Percentiles rank a stretch among this genome's conserved stretches.
Evolutionary conservation across 1,284 basidiomycete species (phyloP).

Genomic region (Apiotrichum brassicae): DNA sequence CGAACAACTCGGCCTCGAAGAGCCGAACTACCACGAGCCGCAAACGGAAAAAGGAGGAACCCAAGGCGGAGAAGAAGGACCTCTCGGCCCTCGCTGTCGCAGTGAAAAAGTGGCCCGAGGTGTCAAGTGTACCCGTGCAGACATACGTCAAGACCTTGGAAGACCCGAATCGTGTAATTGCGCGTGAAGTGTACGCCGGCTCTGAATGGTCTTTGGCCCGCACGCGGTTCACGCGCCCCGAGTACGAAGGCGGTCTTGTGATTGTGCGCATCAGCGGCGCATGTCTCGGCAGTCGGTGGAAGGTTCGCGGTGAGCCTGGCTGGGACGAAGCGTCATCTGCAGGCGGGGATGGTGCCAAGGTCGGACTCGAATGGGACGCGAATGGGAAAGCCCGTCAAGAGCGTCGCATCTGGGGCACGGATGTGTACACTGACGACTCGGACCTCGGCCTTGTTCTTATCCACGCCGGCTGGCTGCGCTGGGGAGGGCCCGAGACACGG

Average conservation of each 20-base stretch:
- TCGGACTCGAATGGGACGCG: conserved; percentile 18
- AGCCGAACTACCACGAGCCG: conserved; percentile 16
- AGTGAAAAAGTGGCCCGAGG: conserved; percentile 29
- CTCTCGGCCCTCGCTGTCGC: conserved; percentile 24
- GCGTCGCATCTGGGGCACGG: conserved; percentile 53
- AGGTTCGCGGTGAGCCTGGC: conserved; percentile 38
- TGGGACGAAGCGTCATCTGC: conserved; percentile 34
- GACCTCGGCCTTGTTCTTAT: conserved; percentile 52
- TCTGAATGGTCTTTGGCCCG: conserved; percentile 28
- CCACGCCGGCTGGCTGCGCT: conserved; percentile 53
- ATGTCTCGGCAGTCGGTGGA: conserved; percentile 36
- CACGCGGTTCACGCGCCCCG: conserved; percentile 8
- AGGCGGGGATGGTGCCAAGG: conserved; percentile 5
- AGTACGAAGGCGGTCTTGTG: conserved; percentile 28
- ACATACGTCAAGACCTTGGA: conserved; percentile 23
- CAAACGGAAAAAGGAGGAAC: conserved; percentile 25
- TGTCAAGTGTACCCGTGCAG: conserved; percentile 26
- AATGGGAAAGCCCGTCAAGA: conserved; percentile 16
- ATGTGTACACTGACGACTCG: conserved; percentile 58
- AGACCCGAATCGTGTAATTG: conserved; percentile 20
- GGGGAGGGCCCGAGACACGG: conserved; percentile 17
- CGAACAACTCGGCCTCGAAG: not conserved
- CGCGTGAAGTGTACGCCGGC: conserved; percentile 27
- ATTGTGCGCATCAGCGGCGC: conserved; percentile 32
- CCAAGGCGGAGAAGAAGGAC: conserved; percentile 38